These are phyloP conservation scores for Otatea glauca DNA, from an alignment of 176 grass and related monocot species.

Conservation along the genomic window DNA sequence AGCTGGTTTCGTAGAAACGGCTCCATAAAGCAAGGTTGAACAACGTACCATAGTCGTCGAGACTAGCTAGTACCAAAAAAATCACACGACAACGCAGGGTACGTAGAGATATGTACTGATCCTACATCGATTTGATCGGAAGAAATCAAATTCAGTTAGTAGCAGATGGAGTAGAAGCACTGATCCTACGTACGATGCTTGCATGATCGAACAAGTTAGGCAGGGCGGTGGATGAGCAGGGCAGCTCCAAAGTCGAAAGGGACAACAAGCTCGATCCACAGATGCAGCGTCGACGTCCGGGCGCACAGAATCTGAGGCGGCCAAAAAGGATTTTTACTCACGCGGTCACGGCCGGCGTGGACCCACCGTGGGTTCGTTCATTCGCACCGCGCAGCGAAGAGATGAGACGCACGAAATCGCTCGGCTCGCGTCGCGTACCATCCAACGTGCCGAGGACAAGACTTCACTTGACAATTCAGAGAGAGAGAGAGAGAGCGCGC, in stretches of 20 bases:
- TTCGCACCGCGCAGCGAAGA: not conserved
- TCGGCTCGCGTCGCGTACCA: not conserved
- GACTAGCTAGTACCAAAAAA: too few relatives aligned
- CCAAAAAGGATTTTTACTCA: too few relatives aligned
- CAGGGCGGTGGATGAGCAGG: not conserved
- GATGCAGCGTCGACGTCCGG: not conserved
- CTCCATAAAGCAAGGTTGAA: not conserved
- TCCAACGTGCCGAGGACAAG: not conserved
- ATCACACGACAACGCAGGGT: not conserved
- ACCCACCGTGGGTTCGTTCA: too few relatives aligned
- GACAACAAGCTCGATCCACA: not conserved
- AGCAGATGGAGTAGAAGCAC: not conserved
- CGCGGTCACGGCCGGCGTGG: too few relatives aligned
- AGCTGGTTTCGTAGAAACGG: not conserved
- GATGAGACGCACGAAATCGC: not conserved
- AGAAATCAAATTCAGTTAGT: not conserved
- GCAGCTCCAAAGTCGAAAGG: not conserved
- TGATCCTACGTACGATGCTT: not conserved
- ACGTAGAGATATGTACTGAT: not conserved
- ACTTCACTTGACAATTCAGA: not conserved
- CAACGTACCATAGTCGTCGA: too few relatives aligned
- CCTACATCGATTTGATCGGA: not conserved
- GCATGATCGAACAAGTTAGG: not conserved
- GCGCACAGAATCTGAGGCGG: not conserved
- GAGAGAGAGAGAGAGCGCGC: too few relatives aligned